phyloP scores from a whole-genome alignment of 768 basidiomycete species.

The Phaeotremella skinneri region DNA sequence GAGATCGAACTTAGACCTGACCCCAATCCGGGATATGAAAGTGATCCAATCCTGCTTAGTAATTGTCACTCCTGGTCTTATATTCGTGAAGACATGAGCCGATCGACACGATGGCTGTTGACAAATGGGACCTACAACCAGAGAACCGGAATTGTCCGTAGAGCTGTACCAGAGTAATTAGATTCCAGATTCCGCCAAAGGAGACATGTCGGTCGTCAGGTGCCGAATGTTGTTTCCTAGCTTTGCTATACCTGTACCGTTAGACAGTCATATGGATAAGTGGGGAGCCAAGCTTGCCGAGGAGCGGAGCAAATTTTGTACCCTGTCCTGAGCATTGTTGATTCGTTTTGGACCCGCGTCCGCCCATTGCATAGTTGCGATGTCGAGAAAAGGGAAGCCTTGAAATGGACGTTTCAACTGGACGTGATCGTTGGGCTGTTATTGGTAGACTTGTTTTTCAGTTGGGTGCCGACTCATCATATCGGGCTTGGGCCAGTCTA shows the following conservation, averaged over 20 bases:
- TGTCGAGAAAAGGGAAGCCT: background rate
- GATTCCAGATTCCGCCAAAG: background rate
- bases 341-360: background rate
- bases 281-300: background rate
- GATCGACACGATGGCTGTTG: background rate
- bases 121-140: background rate
- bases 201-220: background rate
- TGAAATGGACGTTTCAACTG: background rate
- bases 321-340: background rate
- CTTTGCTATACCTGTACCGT: background rate
- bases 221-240: background rate
- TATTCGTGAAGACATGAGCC: background rate
- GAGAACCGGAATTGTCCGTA: background rate
- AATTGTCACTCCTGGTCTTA: background rate
- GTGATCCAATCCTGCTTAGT: background rate
- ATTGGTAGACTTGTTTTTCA: conserved; percentile 1
- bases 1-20: background rate
- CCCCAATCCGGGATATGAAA: background rate
- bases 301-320: background rate
- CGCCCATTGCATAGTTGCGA: background rate
- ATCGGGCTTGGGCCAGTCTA: background rate
- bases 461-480: background rate
- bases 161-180: background rate
- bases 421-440: background rate
- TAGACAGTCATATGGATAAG: background rate